Evolutionary conservation across 164 flowering plant species (phyloP).

Genomic region (Aristolochia contorta): DNA sequence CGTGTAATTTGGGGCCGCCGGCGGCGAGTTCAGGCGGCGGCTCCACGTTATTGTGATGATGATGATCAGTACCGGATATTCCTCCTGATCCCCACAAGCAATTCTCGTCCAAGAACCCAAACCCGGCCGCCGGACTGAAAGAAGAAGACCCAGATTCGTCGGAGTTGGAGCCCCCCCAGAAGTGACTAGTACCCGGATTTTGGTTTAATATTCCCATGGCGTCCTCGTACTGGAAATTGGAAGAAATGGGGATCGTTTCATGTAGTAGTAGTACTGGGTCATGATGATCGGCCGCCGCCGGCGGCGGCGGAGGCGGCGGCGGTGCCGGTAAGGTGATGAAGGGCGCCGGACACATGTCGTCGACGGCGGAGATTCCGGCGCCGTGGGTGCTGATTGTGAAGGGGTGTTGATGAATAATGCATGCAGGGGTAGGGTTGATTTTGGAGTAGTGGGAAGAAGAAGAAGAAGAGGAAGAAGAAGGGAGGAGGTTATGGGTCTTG

Average conservation of each 20-base stretch:
- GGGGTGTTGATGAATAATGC: slow-evolving; percentile 11
- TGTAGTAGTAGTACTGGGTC: slow-evolving; percentile 3
- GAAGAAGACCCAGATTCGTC: slow-evolving; percentile 14
- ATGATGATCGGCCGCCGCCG: too few species aligned
- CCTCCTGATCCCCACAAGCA: slow-evolving; percentile 13
- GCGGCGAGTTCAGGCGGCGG: too few species aligned
- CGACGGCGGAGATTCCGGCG: neutral
- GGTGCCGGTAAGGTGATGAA: slow-evolving; percentile 11
- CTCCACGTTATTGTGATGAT: neutral
- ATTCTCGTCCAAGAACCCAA: slow-evolving; percentile 17
- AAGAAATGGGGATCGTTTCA: slow-evolving; percentile 4
- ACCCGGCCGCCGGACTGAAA: slow-evolving; percentile 14
- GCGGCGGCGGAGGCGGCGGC: neutral
- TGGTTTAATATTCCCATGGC: neutral
- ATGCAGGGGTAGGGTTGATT: slow-evolving; percentile 7
- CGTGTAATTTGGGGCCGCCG: too few species aligned
- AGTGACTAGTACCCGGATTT: slow-evolving; percentile 8
- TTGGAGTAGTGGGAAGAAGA: slow-evolving; percentile 1
- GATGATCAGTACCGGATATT: slow-evolving; percentile 11
- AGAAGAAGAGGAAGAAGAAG: slow-evolving; percentile 7
- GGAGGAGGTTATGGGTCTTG: slow-evolving; percentile 40
- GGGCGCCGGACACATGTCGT: slow-evolving; percentile 8
- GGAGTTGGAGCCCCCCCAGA: slow-evolving; percentile 11
- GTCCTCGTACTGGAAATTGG: slow-evolving; percentile 14
- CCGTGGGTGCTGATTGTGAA: slow-evolving; percentile 15